These are phyloP conservation scores for Colletotrichum noveboracense DNA, from an alignment of 2,329 filamentous ascomycete genomes.

Conservation along the genomic window DNA sequence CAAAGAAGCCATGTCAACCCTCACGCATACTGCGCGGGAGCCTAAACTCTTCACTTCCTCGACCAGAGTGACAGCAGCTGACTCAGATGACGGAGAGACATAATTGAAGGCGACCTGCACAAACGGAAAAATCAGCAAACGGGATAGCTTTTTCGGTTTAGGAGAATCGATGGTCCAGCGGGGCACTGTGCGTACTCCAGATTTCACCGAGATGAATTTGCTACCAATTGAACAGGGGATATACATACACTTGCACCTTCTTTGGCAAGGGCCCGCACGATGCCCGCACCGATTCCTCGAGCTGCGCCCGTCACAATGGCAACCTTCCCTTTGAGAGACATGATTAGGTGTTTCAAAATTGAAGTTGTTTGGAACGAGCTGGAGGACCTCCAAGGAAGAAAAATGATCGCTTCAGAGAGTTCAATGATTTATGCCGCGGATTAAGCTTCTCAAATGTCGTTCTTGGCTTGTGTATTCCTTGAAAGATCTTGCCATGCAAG, in stretches of 20 bases:
- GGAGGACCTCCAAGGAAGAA: not conserved
- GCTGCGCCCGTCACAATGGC: conserved; percentile 11
- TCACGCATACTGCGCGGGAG: not conserved
- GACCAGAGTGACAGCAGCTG: not conserved
- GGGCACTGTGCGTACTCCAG: not conserved
- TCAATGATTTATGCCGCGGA: not conserved
- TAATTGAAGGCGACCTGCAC: conserved; percentile 6
- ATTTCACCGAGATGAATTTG: not conserved
- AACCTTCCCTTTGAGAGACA: not conserved
- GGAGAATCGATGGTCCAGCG: not conserved
- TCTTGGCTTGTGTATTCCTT: not conserved
- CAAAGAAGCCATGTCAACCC: not conserved
- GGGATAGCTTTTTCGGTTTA: not conserved
- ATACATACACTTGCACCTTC: conserved; percentile 48
- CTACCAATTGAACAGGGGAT: not conserved
- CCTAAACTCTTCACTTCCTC: not conserved
- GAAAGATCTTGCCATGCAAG: not conserved
- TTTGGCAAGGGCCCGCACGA: conserved; percentile 65
- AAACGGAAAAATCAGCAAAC: not conserved
- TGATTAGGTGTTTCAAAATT: not conserved
- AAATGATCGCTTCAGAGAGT: not conserved
- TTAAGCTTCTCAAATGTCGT: not conserved
- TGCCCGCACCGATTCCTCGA: conserved; percentile 58
- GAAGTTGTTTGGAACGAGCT: not conserved
- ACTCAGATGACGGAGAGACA: conserved; percentile 1